Conservation (phyloP, 805 yeast species). For the Yamadazyma insecticola region DNA sequence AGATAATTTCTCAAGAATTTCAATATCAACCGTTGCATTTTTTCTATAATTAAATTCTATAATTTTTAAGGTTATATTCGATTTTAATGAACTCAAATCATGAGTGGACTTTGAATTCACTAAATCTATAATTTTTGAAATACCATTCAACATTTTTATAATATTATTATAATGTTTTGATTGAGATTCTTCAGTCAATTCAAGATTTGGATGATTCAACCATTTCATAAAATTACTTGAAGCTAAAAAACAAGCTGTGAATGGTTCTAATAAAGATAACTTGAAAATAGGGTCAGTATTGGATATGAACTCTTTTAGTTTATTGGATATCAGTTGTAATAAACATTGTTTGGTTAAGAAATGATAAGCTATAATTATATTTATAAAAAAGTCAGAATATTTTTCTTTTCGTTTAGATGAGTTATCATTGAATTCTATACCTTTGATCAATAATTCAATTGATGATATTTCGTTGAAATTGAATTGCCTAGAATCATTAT, state of each 20-base stretch:
- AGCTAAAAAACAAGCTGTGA: conserved; percentile 16
- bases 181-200: conserved; percentile 5
- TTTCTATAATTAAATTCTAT: no score
- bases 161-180: conserved; percentile 17
- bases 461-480: background rate
- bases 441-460: conserved; percentile 1
- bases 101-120: no score
- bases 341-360: conserved; percentile 23
- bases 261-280: conserved; percentile 6
- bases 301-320: conserved; percentile 10
- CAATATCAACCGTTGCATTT: no score
- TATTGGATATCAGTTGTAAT: conserved; percentile 17
- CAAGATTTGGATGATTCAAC: conserved; percentile 15
- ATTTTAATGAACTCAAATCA: no score
- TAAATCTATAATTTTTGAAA: conserved; percentile 16
- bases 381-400: background rate
- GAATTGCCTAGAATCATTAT: background rate
- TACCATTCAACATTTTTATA: conserved; percentile 22
- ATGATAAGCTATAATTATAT: conserved; percentile 21
- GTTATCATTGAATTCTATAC: conserved; percentile 1
- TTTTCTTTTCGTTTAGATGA: no score
- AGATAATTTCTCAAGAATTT: no score
- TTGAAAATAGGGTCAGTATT: conserved; percentile 10
- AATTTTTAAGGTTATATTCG: conserved; percentile 1
- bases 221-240: conserved; percentile 17